Conservation (phyloP, 345 rosid genomes). For the Litchi chinensis region DNA sequence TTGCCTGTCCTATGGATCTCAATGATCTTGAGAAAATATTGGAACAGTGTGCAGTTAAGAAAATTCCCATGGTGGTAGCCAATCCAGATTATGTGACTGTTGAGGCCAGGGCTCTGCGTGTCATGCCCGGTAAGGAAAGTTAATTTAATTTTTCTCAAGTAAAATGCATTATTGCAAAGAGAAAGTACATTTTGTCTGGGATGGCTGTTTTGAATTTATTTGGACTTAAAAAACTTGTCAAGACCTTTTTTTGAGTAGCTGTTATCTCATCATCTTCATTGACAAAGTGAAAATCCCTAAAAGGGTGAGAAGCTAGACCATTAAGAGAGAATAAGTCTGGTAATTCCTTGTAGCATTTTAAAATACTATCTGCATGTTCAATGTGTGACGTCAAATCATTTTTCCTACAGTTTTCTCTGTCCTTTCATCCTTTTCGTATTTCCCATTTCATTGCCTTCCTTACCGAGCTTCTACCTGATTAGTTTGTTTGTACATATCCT, state of each 20-base stretch:
- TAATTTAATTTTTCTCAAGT: conserved; percentile 2
- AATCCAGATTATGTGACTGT: conserved; percentile 95
- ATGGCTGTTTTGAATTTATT: conserved; percentile 1
- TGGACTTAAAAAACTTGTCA: background rate
- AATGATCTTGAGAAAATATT: conserved; percentile 80
- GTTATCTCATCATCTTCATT: background rate
- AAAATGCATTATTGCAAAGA: background rate
- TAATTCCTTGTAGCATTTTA: background rate
- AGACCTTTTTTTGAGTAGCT: background rate
- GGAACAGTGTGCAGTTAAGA: conserved; percentile 66
- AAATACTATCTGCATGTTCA: background rate
- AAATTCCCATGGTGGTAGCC: conserved; percentile 90
- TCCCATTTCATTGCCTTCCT: background rate
- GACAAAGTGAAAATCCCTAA: background rate
- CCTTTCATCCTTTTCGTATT: background rate
- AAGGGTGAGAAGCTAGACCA: background rate
- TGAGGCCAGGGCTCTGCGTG: conserved; percentile 76
- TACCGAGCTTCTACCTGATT: background rate
- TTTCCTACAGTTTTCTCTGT: background rate
- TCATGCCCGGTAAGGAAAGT: conserved; percentile 81
- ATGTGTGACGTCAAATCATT: background rate
- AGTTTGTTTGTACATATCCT: background rate
- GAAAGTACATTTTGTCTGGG: background rate
- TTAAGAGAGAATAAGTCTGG: background rate
- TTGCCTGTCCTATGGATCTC: conserved; percentile 52